phyloP scores from a whole-genome alignment of 108 stramenopile species.

The Bacterosira constricta region DNA sequence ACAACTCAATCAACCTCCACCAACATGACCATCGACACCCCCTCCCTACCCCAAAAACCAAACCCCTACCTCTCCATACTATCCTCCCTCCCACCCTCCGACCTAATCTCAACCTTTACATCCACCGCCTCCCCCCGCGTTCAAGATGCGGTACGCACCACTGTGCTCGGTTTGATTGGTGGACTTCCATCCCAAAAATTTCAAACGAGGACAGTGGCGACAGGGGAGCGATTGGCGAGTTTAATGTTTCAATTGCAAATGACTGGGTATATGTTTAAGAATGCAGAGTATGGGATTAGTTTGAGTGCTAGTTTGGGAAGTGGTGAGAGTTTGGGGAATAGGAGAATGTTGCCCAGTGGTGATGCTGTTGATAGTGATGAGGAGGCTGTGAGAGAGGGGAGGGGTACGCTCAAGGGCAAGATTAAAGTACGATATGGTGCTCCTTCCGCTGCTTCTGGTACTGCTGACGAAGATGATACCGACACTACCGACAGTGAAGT shows the following conservation, averaged over 20 bases:
- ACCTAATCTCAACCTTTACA: constrained; percentile 83
- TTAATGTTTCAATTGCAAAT: constrained; percentile 95
- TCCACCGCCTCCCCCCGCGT: constrained; percentile 80
- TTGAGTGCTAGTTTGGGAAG: constrained; percentile 68
- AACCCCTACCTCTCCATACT: constrained; percentile 86
- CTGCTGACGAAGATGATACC: too few relatives aligned
- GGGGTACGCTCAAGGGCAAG: constrained; percentile 62
- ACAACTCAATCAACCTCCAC: neutral
- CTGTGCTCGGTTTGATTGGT: constrained; percentile 89
- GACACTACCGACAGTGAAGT: too few relatives aligned
- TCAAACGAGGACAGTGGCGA: constrained; percentile 89
- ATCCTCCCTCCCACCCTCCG: constrained; percentile 72
- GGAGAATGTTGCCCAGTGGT: constrained; percentile 37
- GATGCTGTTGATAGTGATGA: constrained; percentile 44
- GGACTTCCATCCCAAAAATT: constrained; percentile 84
- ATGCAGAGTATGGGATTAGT: constrained; percentile 91
- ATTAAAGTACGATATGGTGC: constrained; percentile 68
- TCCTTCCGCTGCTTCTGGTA: neutral
- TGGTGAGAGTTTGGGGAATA: neutral
- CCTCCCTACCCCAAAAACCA: neutral
- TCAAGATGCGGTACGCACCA: constrained; percentile 91
- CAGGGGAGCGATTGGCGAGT: constrained; percentile 87
- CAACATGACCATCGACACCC: neutral
- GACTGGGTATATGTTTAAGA: constrained; percentile 98
- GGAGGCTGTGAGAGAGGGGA: constrained; percentile 32